phyloP scores from a whole-genome alignment of 2,329 filamentous ascomycete genomes.

The Stagonosporopsis chrysanthemi region DNA sequence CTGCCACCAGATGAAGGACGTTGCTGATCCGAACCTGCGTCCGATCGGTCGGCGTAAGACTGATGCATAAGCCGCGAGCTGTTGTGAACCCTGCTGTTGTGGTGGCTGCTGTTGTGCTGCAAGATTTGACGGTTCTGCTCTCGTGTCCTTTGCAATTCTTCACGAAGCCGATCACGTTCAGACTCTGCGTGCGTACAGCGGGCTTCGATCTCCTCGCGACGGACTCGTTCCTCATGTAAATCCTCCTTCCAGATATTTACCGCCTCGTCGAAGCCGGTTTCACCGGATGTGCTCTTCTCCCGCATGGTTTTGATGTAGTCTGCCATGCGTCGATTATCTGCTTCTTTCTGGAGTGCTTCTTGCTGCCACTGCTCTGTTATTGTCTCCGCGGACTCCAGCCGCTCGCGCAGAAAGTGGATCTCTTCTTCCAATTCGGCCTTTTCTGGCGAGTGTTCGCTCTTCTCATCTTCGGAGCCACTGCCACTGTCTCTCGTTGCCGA shows the following conservation, averaged over 20 bases:
- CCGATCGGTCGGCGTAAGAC: slow-evolving; percentile 48
- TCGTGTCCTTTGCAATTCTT: slow-evolving; percentile 78
- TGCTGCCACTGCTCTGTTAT: slow-evolving; percentile 83
- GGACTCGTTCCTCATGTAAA: slow-evolving; percentile 86
- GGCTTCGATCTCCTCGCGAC: slow-evolving; percentile 86
- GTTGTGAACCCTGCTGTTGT: slow-evolving; percentile 47
- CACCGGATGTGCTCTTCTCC: slow-evolving; percentile 50
- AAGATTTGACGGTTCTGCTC: slow-evolving; percentile 50
- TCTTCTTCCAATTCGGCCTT: slow-evolving; percentile 81
- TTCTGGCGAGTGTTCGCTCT: slow-evolving; percentile 62
- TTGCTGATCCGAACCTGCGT: slow-evolving; percentile 50
- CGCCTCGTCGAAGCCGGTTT: slow-evolving; percentile 51
- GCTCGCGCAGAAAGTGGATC: slow-evolving; percentile 81
- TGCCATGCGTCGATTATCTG: slow-evolving; percentile 84
- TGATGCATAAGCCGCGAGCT: slow-evolving; percentile 51
- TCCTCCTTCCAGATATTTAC: slow-evolving; percentile 92
- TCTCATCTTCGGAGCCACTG: slow-evolving; percentile 60
- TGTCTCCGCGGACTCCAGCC: slow-evolving; percentile 81
- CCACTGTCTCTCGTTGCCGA: slow-evolving; percentile 54
- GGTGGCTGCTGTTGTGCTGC: slow-evolving; percentile 48
- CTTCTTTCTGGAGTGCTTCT: slow-evolving; percentile 79
- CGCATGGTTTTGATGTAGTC: slow-evolving; percentile 76
- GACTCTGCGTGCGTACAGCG: slow-evolving; percentile 89
- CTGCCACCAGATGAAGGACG: slow-evolving; percentile 53
- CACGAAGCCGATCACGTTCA: slow-evolving; percentile 81